Evolutionary conservation across 768 basidiomycete genomes (phyloP), one percentile per base, ranked within the genome.

Genomic region (Termitomyces sp.): DNA sequence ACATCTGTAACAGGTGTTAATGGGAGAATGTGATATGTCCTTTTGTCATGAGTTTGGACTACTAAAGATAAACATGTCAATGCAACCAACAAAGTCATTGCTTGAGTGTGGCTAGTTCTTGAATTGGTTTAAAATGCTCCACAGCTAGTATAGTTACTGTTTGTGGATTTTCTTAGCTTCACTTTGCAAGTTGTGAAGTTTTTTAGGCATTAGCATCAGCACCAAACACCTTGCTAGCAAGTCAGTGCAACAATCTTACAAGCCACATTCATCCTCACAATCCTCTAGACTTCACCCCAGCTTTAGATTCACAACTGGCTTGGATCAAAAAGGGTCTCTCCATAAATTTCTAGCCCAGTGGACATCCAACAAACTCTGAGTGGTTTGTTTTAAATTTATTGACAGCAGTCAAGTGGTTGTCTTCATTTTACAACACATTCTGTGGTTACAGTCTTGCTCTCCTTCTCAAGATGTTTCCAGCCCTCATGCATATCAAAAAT

Each of bases 401-500:
- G n/a, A 61, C 14, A 87, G 87, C 86, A 10, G 73, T 83, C 32
- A 86, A 88, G 63, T 74, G 74, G 49, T 76, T 79, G 14, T 71
- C 75, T 12, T 71, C 70, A 12, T 83, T 80, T 58, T 85, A 92
- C 21, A 65, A 76, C 9, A 79, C 82, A 21, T 61, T 77, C 19
- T 78, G 87, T 23, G 82, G 82, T 54, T 89, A 92, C 62, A 84
- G 84, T 12, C 73, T 87, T 40, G 84, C 89, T 2, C 87, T 89
- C 3, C 78, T 93, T 42, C 79, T 92, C 53, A 90, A 85, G 67
- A 83, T 94, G 32, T 89, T 90, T 5, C 91, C 91, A 34, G 86
- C 88, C 16, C 75, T 96, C 59, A 96, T 95, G 91, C 87, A 90
- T 62, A 90, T 91, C 51, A 90, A 95, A 64, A 96, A n/a, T n/a